phyloP scores from a whole-genome alignment of 768 basidiomycete species.

The Paxillus ammoniavirescens region DNA sequence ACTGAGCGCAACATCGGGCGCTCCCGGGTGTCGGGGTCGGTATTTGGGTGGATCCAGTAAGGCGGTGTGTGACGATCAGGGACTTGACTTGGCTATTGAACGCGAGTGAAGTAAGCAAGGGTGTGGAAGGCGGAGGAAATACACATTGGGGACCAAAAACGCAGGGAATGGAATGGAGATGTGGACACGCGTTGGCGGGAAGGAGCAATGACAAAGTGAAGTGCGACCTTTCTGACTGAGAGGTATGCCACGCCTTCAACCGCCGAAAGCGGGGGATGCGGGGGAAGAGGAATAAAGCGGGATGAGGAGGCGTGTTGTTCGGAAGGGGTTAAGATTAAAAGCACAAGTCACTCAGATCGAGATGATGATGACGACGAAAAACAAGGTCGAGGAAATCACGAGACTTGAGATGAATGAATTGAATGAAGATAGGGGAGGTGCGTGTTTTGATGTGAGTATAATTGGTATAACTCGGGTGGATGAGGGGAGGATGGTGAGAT shows the following conservation, averaged over 20 bases:
- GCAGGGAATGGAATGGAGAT: background rate
- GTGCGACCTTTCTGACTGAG: background rate
- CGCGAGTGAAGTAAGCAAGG: background rate
- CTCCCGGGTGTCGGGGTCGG: background rate
- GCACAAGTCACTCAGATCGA: background rate
- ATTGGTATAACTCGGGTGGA: background rate
- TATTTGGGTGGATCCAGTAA: background rate
- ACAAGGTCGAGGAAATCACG: background rate
- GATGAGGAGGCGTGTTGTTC: background rate
- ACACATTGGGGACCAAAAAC: background rate
- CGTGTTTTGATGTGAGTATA: background rate
- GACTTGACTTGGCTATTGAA: background rate
- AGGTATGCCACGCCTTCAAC: background rate
- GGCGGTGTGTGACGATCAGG: background rate
- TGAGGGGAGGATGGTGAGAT: background rate
- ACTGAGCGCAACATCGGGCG: too few relatives aligned
- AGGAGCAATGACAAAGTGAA: background rate
- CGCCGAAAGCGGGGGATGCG: background rate
- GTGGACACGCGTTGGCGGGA: background rate
- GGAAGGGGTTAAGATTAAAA: background rate
- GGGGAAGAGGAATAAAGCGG: background rate
- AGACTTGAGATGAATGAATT: background rate
- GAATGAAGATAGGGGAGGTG: background rate
- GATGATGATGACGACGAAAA: background rate
- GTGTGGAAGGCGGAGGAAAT: background rate